Evolutionary conservation across 352 stramenopile genomes (phyloP).

Genomic region (Thraustochytrium striatum): DNA sequence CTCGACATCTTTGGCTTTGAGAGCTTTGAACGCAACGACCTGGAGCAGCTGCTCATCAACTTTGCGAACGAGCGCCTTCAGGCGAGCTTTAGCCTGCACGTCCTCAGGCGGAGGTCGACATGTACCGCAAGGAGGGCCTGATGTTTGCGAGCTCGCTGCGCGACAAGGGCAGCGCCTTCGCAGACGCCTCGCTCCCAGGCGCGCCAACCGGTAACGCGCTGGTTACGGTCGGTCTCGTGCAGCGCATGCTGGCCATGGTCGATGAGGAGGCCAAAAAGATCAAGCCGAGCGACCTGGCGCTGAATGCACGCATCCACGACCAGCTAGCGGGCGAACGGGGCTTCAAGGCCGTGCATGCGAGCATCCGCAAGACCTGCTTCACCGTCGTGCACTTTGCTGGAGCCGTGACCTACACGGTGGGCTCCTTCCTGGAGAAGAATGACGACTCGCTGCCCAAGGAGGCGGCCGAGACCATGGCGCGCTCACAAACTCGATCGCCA

Average conservation of each 20-base stretch:
- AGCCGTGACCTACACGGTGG: conserved; percentile 89
- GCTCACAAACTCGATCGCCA: conserved; percentile 10
- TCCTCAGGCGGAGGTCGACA: conserved; percentile 77
- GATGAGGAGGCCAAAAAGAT: conserved; percentile 85
- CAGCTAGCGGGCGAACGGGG: background rate
- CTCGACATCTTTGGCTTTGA: conserved; percentile 87
- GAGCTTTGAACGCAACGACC: conserved; percentile 84
- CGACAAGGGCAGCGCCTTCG: conserved; percentile 68
- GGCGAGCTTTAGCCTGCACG: conserved; percentile 77
- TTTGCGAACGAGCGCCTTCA: conserved; percentile 78
- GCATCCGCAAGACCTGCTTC: conserved; percentile 84
- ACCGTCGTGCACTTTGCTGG: conserved; percentile 93
- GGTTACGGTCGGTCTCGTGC: no score
- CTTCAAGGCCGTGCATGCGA: conserved; percentile 68
- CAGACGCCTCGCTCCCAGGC: no score
- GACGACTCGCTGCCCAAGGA: conserved; percentile 27
- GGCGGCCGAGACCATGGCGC: background rate
- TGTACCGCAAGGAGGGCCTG: conserved; percentile 75
- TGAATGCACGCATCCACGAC: conserved; percentile 19
- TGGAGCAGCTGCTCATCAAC: conserved; percentile 81
- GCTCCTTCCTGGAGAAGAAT: conserved; percentile 74
- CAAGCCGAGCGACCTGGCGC: background rate
- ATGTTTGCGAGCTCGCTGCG: conserved; percentile 75
- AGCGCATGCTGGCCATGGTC: conserved; percentile 59
- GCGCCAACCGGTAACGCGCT: no score